Evolutionary conservation across 148 eudicot genomes (phyloP).

Genomic region (Simmondsia chinensis): DNA sequence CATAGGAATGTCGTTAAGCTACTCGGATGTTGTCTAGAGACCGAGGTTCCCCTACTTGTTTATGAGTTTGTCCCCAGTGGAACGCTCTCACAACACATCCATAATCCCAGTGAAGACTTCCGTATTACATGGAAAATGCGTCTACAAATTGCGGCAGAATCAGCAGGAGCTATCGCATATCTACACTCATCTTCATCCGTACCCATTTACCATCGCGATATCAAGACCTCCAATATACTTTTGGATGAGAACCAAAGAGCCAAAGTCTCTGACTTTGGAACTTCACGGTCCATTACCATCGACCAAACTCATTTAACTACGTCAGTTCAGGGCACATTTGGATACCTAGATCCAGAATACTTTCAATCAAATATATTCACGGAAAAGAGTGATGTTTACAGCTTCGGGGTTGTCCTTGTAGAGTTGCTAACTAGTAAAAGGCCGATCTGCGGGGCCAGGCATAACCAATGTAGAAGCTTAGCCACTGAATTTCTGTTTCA

Average conservation of each 20-base stretch:
- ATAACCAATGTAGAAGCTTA: constrained; percentile 17
- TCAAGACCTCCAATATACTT: constrained; percentile 21
- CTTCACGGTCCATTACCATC: constrained; percentile 17
- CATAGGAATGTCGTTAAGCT: constrained; percentile 21
- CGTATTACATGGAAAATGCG: constrained; percentile 22
- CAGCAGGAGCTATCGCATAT: constrained; percentile 17
- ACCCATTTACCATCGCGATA: constrained; percentile 20
- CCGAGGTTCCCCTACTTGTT: constrained; percentile 18
- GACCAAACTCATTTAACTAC: constrained; percentile 29
- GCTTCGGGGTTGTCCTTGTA: constrained; percentile 23
- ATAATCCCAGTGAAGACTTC: constrained; percentile 9
- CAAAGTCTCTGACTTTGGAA: constrained; percentile 20
- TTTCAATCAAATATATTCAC: constrained; percentile 20
- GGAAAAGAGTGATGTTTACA: constrained; percentile 26
- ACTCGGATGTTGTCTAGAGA: constrained; percentile 22
- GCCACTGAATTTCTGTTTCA: constrained; percentile 11
- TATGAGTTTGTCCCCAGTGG: constrained; percentile 21
- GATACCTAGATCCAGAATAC: constrained; percentile 24
- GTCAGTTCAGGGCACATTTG: constrained; percentile 17
- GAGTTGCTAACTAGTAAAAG: constrained; percentile 22
- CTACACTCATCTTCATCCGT: constrained; percentile 19
- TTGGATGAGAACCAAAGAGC: constrained; percentile 16
- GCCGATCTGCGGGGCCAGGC: constrained; percentile 6
- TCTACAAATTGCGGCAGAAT: constrained; percentile 24
- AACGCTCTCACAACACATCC: constrained; percentile 15